A percentile compares a stretch with the other conserved stretches of the same genome.
Evolutionary conservation across 352 stramenopile genomes (phyloP).

Genomic region (Phytophthora lateralis): DNA sequence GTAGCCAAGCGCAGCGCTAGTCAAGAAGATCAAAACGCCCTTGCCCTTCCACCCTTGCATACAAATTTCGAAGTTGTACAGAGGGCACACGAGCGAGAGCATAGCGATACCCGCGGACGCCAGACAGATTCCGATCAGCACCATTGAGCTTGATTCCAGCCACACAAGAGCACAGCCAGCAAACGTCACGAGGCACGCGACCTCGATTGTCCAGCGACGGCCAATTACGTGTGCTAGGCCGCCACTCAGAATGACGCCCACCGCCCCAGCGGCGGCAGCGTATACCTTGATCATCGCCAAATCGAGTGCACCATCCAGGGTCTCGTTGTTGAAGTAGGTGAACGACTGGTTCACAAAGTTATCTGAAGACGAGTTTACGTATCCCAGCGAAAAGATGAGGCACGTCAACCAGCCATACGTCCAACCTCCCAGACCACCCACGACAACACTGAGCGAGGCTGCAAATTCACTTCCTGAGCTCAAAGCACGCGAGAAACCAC

Average conservation of each 20-base stretch:
- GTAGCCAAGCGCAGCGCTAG: constrained; percentile 68
- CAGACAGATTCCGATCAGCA: constrained; percentile 74
- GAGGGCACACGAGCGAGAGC: constrained; percentile 70
- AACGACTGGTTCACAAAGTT: constrained; percentile 89
- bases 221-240: constrained; percentile 62
- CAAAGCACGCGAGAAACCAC: constrained; percentile 82
- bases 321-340: constrained; percentile 76
- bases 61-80: constrained; percentile 91
- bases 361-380: constrained; percentile 72
- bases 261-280: constrained; percentile 54
- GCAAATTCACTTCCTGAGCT: constrained; percentile 85
- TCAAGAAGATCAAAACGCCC: constrained; percentile 85
- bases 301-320: constrained; percentile 50
- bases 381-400: constrained; percentile 82
- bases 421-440: constrained; percentile 73
- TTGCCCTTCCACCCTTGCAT: constrained; percentile 89
- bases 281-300: constrained; percentile 78
- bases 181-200: constrained; percentile 62
- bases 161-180: constrained; percentile 71
- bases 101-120: constrained; percentile 74
- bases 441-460: constrained; percentile 76
- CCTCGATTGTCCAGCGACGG: constrained; percentile 68
- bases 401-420: constrained; percentile 84
- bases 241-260: constrained; percentile 57
- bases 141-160: constrained; percentile 66